Evolutionary conservation across 1,139 yeast species (phyloP).

Genomic region (Debaryomyces nepalensis): DNA sequence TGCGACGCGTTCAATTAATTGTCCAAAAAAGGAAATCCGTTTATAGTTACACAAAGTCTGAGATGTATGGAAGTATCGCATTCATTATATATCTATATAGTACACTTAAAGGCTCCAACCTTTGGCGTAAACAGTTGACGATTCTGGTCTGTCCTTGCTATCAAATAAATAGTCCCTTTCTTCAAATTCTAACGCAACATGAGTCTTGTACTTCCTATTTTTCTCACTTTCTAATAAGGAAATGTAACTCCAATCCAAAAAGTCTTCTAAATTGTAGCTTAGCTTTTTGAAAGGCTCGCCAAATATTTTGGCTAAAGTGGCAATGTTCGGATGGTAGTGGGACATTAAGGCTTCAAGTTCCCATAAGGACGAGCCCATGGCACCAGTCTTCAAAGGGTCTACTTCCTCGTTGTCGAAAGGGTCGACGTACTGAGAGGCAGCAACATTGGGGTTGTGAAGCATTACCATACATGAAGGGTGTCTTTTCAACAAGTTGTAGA

Average conservation of each 20-base stretch:
- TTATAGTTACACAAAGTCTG: slow-evolving; percentile 6
- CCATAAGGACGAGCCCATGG: slow-evolving; percentile 89
- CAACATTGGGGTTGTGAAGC: slow-evolving; percentile 58
- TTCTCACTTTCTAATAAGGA: slow-evolving; percentile 77
- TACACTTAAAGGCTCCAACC: slow-evolving; percentile 33
- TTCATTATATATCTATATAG: slow-evolving; percentile 5
- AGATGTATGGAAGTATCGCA: too few species aligned
- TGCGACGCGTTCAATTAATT: slow-evolving; percentile 39
- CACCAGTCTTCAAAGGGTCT: slow-evolving; percentile 80
- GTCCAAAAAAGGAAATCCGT: slow-evolving; percentile 31
- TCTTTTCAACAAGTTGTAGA: slow-evolving; percentile 83
- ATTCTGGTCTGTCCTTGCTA: slow-evolving; percentile 14
- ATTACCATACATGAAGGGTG: slow-evolving; percentile 94
- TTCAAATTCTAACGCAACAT: slow-evolving; percentile 84
- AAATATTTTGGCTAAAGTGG: slow-evolving; percentile 86
- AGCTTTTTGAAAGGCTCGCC: slow-evolving; percentile 90
- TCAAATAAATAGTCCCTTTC: slow-evolving; percentile 49
- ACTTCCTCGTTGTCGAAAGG: slow-evolving; percentile 65
- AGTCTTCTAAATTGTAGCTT: slow-evolving; percentile 88
- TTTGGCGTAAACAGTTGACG: slow-evolving; percentile 23
- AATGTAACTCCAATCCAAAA: slow-evolving; percentile 86
- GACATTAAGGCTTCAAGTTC: slow-evolving; percentile 78
- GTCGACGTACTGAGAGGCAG: slow-evolving; percentile 50
- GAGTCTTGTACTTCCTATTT: slow-evolving; percentile 66
- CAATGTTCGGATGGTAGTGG: slow-evolving; percentile 97